These are phyloP conservation scores for Taphrina flavorubra DNA, from an alignment of 1,139 yeast species.

Conservation along the genomic window DNA sequence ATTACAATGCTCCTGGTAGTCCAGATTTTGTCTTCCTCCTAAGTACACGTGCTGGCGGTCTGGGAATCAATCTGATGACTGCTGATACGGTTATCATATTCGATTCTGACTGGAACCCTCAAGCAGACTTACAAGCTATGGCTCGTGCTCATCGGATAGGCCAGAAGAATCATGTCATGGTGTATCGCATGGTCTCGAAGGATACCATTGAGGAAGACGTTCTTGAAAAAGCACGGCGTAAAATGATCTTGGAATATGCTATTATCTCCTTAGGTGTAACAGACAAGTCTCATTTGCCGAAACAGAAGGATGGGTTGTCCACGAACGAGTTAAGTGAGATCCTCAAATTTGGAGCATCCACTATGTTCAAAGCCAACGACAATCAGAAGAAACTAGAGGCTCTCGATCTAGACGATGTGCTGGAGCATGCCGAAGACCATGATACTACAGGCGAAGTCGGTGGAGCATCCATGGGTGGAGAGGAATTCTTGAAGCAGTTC, in stretches of 20 bases:
- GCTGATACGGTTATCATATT: constrained; percentile 97
- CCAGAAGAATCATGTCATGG: constrained; percentile 91
- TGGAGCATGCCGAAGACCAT: constrained; percentile 97
- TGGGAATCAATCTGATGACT: constrained; percentile 97
- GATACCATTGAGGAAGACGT: constrained; percentile 98
- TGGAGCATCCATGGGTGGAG: constrained; percentile 96
- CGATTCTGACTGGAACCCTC: constrained; percentile 99
- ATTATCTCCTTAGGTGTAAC: constrained; percentile 95
- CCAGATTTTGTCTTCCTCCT: constrained; percentile 88
- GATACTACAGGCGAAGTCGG: constrained; percentile 95
- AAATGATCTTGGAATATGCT: constrained; percentile 98
- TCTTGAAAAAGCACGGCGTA: constrained; percentile 91
- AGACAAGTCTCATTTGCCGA: constrained; percentile 61
- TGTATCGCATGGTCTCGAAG: constrained; percentile 92
- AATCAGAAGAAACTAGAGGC: constrained; percentile 95
- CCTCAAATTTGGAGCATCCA: constrained; percentile 96
- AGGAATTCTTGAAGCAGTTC: constrained; percentile 93
- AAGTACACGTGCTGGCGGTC: constrained; percentile 97
- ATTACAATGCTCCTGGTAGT: constrained; percentile 91
- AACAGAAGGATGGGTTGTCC: constrained; percentile 70
- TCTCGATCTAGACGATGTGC: constrained; percentile 91
- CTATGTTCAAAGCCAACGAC: constrained; percentile 91
- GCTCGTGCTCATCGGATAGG: constrained; percentile 99
- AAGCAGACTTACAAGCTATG: constrained; percentile 98
- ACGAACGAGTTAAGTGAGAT: constrained; percentile 88